A percentile compares a stretch with the other conserved stretches of the same genome.
Conservation (phyloP, 257 asterid genomes). For the Solanum chiquidenum region DNA sequence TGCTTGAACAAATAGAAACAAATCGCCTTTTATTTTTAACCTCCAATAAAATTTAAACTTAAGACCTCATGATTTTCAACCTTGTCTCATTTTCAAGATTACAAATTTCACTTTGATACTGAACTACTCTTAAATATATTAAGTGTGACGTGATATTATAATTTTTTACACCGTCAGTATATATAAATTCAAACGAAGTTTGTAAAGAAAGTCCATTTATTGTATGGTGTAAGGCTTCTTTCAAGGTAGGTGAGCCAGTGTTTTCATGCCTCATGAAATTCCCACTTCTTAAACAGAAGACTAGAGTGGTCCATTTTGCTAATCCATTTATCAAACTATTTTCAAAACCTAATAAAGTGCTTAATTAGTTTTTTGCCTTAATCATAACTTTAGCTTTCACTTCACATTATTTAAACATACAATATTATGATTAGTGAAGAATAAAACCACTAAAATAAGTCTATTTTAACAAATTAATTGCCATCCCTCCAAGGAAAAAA, state of each 20-base stretch:
- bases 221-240: neutral
- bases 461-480: neutral
- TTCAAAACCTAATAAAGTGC: neutral
- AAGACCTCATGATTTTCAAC: neutral
- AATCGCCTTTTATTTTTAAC: neutral
- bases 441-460: neutral
- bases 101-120: neutral
- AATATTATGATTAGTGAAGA: neutral
- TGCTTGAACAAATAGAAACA: neutral
- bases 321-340: neutral
- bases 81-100: neutral
- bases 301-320: conserved; percentile 6
- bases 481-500: neutral
- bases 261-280: neutral
- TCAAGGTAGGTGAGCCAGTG: neutral
- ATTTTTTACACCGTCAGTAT: neutral
- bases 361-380: neutral
- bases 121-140: neutral
- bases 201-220: neutral
- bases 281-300: conserved; percentile 3
- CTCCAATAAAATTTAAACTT: neutral
- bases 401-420: neutral
- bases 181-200: neutral
- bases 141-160: neutral
- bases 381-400: neutral